Conservation (phyloP, 2,329 filamentous ascomycete genomes). For the Fusarium succisae region DNA sequence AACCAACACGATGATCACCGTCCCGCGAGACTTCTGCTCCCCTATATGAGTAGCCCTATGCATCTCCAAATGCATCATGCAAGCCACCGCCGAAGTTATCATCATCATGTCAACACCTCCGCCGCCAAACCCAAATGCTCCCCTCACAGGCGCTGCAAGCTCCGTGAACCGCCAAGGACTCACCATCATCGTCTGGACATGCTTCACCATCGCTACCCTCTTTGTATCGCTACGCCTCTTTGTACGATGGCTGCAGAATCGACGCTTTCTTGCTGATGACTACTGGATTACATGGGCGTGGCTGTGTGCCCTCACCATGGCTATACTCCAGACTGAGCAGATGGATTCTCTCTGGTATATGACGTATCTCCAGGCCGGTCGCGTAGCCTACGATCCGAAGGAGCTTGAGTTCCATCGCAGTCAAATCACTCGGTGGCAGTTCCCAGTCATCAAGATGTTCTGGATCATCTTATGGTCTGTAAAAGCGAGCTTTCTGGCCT, state of each 20-base stretch:
- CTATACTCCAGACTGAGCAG: constrained; percentile 20
- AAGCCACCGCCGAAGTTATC: background rate
- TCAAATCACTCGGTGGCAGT: constrained; percentile 14
- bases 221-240: constrained; percentile 1
- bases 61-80: background rate
- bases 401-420: background rate
- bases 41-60: background rate
- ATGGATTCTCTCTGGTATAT: constrained; percentile 26
- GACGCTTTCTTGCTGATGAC: constrained; percentile 13
- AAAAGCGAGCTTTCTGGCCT: constrained; percentile 17
- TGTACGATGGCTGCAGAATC: constrained; percentile 19
- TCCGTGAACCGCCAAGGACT: constrained; percentile 4
- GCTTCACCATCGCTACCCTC: constrained; percentile 9
- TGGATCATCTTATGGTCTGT: constrained; percentile 28
- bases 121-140: constrained; percentile 1
- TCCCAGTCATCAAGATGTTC: constrained; percentile 26
- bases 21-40: background rate
- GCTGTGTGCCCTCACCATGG: constrained; percentile 14
- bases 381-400: background rate
- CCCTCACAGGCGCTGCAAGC: constrained; percentile 10
- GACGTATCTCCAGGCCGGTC: constrained; percentile 4
- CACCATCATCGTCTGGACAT: background rate
- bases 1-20: background rate
- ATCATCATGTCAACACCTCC: constrained; percentile 6
- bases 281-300: constrained; percentile 27